Conservation (phyloP, 2,329 filamentous ascomycete species). For the Xylaria hypoxylon region DNA sequence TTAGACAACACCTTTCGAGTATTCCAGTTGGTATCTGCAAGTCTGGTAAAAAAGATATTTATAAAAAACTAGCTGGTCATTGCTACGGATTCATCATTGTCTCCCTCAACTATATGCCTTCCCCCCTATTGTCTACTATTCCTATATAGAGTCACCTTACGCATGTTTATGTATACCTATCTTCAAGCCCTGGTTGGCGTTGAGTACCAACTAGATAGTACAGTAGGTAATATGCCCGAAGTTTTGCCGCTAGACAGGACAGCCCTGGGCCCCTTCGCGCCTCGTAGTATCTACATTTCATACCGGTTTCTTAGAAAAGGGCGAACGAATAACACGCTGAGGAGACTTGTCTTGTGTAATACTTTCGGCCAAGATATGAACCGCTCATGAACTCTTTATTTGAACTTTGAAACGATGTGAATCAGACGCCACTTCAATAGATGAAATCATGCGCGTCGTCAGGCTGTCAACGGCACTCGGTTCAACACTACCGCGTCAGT, state of each 20-base stretch:
- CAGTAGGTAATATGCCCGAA: conserved; percentile 13
- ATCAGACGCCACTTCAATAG: conserved; percentile 7
- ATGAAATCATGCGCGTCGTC: conserved; percentile 20
- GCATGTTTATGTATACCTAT: neutral
- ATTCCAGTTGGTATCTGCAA: neutral
- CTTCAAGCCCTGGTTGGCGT: neutral
- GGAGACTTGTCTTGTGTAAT: neutral
- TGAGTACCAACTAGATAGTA: neutral
- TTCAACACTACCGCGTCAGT: neutral
- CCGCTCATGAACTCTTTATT: neutral
- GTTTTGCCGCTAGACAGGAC: conserved; percentile 27
- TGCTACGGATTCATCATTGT: neutral
- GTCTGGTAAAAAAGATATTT: neutral
- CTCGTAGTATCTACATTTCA: neutral
- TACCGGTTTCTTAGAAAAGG: neutral
- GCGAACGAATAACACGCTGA: neutral
- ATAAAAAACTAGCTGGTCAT: neutral
- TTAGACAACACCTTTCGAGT: neutral
- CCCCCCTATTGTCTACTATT: neutral
- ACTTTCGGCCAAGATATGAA: neutral
- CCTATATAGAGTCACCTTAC: neutral
- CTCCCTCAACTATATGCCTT: neutral
- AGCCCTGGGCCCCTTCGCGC: neutral
- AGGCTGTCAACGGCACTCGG: conserved; percentile 1
- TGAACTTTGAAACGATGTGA: neutral